A percentile compares a stretch with the other conserved stretches of the same genome.
Conservation (phyloP, 2,329 filamentous ascomycete genomes). For the Beauveria australis region DNA sequence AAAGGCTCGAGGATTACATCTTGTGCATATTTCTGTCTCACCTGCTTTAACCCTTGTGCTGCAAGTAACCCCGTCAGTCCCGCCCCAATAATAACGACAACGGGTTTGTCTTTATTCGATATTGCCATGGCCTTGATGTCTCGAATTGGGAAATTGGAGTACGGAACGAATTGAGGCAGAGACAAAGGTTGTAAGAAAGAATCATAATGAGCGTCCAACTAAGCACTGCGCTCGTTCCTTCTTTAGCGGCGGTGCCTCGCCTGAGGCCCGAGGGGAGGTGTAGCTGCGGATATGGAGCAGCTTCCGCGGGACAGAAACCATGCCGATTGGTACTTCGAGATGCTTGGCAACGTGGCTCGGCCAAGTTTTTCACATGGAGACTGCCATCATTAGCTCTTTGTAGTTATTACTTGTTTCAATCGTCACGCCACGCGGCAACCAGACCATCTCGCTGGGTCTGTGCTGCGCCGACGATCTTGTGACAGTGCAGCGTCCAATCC, state of each 20-base stretch:
- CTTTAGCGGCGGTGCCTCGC: not conserved
- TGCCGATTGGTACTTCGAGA: not conserved
- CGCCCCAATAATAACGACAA: conserved; percentile 21
- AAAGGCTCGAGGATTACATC: not conserved
- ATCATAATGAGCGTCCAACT: not conserved
- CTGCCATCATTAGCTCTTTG: no score
- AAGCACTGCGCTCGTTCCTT: not conserved
- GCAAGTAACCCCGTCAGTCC: conserved; percentile 30
- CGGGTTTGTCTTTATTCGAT: not conserved
- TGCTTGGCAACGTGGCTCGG: no score
- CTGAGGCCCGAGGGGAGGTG: not conserved
- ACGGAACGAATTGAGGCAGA: not conserved
- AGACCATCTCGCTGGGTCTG: no score
- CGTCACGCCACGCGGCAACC: no score
- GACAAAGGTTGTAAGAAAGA: not conserved
- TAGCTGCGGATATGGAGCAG: not conserved
- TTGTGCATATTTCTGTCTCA: conserved; percentile 11
- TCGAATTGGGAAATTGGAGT: not conserved
- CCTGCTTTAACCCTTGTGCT: conserved; percentile 29
- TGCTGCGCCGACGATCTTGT: not conserved
- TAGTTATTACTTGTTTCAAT: no score
- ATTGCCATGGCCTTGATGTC: not conserved
- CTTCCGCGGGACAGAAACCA: not conserved
- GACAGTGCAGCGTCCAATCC: not conserved
- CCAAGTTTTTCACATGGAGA: no score